Percentiles rank a stretch among this genome's conserved stretches.
Conservation (phyloP, 805 yeast species). For the Ogataea polymorpha region DNA sequence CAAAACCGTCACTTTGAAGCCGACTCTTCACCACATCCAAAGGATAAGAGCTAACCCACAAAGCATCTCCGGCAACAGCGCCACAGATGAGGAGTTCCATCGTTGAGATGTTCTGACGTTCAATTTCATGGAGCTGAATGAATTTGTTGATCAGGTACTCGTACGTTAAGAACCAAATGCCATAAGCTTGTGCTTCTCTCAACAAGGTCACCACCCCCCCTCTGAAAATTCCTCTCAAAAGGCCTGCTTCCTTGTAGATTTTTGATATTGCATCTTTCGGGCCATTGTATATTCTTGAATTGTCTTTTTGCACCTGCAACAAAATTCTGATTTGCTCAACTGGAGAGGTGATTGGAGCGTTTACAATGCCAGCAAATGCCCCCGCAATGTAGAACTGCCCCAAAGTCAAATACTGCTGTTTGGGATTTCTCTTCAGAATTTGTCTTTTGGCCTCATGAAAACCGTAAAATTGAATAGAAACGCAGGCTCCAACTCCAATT, state of each 20-base stretch:
- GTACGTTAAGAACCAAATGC: conserved; percentile 69
- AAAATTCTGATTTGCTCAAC: conserved; percentile 65
- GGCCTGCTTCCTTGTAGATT: conserved; percentile 43
- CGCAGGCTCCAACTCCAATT: conserved; percentile 67
- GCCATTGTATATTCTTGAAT: conserved; percentile 34
- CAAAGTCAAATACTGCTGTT: conserved; percentile 38
- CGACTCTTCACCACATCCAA: conserved; percentile 50
- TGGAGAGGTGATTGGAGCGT: conserved; percentile 59
- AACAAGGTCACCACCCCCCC: conserved; percentile 52
- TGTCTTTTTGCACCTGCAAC: conserved; percentile 51
- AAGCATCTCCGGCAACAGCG: conserved; percentile 64
- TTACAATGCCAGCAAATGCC: conserved; percentile 64
- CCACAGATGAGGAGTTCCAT: conserved; percentile 56
- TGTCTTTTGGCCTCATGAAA: conserved; percentile 68
- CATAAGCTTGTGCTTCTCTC: conserved; percentile 70
- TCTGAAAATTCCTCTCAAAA: conserved; percentile 46
- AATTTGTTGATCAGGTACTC: conserved; percentile 50
- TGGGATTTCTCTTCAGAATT: conserved; percentile 33
- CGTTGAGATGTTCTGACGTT: conserved; percentile 49
- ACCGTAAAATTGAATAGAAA: conserved; percentile 66
- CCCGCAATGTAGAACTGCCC: conserved; percentile 62
- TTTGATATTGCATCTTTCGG: conserved; percentile 42
- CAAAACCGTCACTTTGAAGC: conserved; percentile 53
- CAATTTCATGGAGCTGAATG: conserved; percentile 32
- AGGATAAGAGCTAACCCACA: conserved; percentile 59